Evolutionary conservation across 148 eudicot species (phyloP), one percentile per base, ranked within the genome.

Genomic region (Chenopodium formosanum): DNA sequence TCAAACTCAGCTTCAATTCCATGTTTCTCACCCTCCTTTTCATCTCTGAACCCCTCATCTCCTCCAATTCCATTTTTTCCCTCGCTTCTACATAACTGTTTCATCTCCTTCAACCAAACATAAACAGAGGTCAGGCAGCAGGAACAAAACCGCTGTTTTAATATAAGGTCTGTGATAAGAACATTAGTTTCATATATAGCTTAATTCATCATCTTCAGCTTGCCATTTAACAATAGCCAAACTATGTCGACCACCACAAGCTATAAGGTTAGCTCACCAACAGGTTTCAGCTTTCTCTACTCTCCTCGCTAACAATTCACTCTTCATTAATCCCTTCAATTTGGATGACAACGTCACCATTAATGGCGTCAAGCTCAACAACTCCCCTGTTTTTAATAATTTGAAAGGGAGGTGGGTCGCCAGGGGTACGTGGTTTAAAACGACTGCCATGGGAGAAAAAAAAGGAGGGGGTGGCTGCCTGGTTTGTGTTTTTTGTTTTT

Each of bases 231-330:
- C 93, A 2, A 90, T 67, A 10, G 98, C 95, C 69, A 97, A 78
- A 17, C 97, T 97, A 82, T 97, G 99, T 20, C 98, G 97, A 70
- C 99, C 99, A 67, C 99, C 98, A 83, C 97, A 92, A 29, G 97
- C 99, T 46, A 97, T 94, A 31, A 89, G 88, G 77, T 89, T 91
- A 53, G 97, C 95, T 60, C 88, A 87, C 98, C 98, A 97, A 22
- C 75, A 84, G 40, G 94, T 95, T 79, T 85, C 87, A 9, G 78
- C 73, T 66, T 75, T 86, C 31, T 82, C 90, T 83, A 88, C 85
- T 89, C 56, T 70, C 84, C 9, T 78, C 88, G 11, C 77, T 65
- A n/a, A 79, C 73, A 78, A 73, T 80, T 68, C 81, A 81, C 97
- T 91, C 52, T 62, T 74, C 29, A 29, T 90, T 76, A 90, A 95